Evolutionary conservation across 495 filamentous ascomycete species (phyloP), one percentile per base, ranked within the genome.

Genomic region (Penicillium macrosclerotiorum): DNA sequence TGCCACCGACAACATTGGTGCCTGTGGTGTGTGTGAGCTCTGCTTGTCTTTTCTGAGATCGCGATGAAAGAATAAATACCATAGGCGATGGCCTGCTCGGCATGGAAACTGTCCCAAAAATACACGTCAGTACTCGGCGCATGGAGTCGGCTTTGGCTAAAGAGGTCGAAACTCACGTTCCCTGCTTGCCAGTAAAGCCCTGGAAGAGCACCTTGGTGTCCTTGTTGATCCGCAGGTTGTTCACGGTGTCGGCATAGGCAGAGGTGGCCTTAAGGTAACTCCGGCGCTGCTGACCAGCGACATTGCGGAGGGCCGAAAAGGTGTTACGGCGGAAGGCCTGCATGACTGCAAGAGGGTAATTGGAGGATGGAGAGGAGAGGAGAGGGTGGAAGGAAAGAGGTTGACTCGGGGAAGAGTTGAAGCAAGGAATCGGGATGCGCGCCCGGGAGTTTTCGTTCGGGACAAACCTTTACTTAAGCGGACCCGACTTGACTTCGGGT

Each of bases 171-270:
- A 89, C 91, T 75, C 73, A 96, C 91, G 89, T 92, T 88, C 93
- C 92, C 77, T 98, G 93, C 76, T 87, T 94, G 62, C 93, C 93
- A 9, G 93, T 99, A 70, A 99, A 97, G 43, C 93, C 93, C 74
- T 99, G 93, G 78, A 80, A 99, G 57, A 99, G 76, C 42, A 99
- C 90, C 72, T 88, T 90, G 45, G 93, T 99, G 40, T 96, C 83
- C 63, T 72, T 68, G 68, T 88, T 95, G 71, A 99, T 90, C 67
- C 89, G 86, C 53, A 99, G 81, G 77, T 96, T 96, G 54, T 85
- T 76, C 68, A 86, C 82, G 32, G 94, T 97, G 52, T 81, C 69
- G 46, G 86, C 79, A 66, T 99, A 99, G 42, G 78, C 76, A 39
- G 81, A 77, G 37, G 75, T 76, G 45, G 79, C 72, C 26, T 84